phyloP scores from a whole-genome alignment of 2,329 filamentous ascomycete genomes.

The Fusarium concolor region DNA sequence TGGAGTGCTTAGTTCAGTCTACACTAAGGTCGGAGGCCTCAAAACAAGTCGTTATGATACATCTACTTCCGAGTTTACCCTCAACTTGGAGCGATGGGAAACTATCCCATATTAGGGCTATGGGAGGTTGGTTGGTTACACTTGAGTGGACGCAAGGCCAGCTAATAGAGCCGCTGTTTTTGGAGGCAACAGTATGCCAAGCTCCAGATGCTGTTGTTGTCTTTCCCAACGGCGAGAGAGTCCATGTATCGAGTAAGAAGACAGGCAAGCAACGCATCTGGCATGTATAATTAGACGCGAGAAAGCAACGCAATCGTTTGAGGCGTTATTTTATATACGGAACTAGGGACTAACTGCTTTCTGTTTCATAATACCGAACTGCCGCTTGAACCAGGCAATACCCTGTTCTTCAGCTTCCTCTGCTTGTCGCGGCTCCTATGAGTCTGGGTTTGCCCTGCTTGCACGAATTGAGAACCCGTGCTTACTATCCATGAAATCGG shows the following conservation, averaged over 20 bases:
- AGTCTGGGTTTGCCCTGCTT: neutral
- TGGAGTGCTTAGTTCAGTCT: slow-evolving; percentile 42
- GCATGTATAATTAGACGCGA: neutral
- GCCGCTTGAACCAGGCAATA: neutral
- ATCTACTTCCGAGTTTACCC: slow-evolving; percentile 36
- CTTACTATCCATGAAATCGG: slow-evolving; percentile 64
- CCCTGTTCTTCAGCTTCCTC: neutral
- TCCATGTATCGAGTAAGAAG: neutral
- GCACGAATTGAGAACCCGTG: slow-evolving; percentile 1
- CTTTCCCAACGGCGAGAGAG: neutral
- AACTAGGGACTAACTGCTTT: no score
- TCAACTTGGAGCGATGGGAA: slow-evolving; percentile 21
- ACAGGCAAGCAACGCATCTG: neutral
- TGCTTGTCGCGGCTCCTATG: neutral
- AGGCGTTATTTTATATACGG: no score
- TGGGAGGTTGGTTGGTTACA: slow-evolving; percentile 32
- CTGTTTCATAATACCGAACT: neutral
- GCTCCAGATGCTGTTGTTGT: slow-evolving; percentile 14
- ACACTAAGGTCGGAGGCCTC: neutral
- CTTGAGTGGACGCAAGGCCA: slow-evolving; percentile 26
- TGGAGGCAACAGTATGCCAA: slow-evolving; percentile 14
- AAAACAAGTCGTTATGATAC: slow-evolving; percentile 20
- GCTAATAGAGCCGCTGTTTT: neutral
- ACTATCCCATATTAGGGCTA: neutral
- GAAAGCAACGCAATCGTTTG: no score